Evolutionary conservation across 2,329 filamentous ascomycete genomes (phyloP), one percentile per base, ranked within the genome.

Genomic region (Ophiostoma australiae): DNA sequence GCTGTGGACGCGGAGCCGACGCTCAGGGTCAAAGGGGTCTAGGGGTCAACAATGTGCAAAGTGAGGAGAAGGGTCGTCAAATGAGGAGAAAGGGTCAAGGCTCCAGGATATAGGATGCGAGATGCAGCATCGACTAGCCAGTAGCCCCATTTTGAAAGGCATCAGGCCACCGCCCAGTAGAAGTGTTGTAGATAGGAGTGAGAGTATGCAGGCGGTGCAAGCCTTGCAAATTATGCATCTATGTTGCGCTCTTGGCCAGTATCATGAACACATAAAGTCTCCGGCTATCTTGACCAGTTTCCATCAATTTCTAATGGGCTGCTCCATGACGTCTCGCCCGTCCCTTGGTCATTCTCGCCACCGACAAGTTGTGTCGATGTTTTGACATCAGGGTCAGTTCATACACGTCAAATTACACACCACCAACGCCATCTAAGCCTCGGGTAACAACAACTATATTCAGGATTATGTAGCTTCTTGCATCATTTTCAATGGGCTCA

Each of bases 101-200:
- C n/a, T 58, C 52, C 23, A 52, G 13, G 23, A 58, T 58, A 17
- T n/a, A 58, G 44, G 44, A 48, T 48, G 44, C 44, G 44, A 48
- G 44, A 48, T 48, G 44, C 44, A 48, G 44, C 44, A 48, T 48
- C 5, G 44, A n/a, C 44, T 48, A 48, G 44, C 17, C 23, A 58
- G 48, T 11, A 20, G 27, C 58, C 13, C 58, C 58, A 35, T 63
- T 63, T 63, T 63, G 27, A 63, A 63, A 63, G 58, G 58, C 58
- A 63, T 63, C 58, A 63, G 58, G 35, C 58, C 58, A 63, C 58
- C 58, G 15, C 15, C 23, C 23, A 33, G 27, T 3, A 5, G 15
- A 11, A 17, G 11, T 23, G 23, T 58, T 27, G 52, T 5, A 58
- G 52, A 58, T 27, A 27, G 23, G 13, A 48, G 8, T 27, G 13